Evolutionary conservation across 2,329 filamentous ascomycete species (phyloP).

Genomic region (Verticillium nonalfalfae): DNA sequence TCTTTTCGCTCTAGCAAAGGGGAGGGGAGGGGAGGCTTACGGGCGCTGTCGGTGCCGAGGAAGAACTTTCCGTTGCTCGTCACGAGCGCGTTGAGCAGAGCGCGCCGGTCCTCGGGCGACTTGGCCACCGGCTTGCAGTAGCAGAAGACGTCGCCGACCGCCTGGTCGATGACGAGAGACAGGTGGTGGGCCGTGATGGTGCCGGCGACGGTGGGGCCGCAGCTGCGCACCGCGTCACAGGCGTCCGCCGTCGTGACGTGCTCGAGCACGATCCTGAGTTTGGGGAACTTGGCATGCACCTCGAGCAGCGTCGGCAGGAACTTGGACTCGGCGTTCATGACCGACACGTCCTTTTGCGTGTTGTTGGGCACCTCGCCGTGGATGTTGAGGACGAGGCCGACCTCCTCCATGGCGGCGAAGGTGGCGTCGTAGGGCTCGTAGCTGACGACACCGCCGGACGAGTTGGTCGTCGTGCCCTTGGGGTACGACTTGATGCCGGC

Average conservation of each 20-base stretch:
- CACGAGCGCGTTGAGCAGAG: constrained; percentile 59
- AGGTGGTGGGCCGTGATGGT: constrained; percentile 63
- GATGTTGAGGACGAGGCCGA: constrained; percentile 82
- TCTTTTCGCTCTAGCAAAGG: not conserved
- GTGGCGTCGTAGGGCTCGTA: constrained; percentile 69
- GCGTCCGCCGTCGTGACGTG: constrained; percentile 85
- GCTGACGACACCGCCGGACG: constrained; percentile 61
- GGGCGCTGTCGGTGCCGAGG: constrained; percentile 67
- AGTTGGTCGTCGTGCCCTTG: constrained; percentile 58
- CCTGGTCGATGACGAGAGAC: constrained; percentile 70
- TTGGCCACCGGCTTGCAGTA: constrained; percentile 79
- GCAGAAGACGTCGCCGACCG: constrained; percentile 47
- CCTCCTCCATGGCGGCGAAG: constrained; percentile 83
- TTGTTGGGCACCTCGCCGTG: constrained; percentile 71
- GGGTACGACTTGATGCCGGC: constrained; percentile 53
- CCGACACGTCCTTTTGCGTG: constrained; percentile 35
- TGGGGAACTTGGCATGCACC: constrained; percentile 70
- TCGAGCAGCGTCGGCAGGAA: constrained; percentile 76
- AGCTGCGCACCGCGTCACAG: constrained; percentile 68
- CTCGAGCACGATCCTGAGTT: constrained; percentile 63
- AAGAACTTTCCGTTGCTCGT: constrained; percentile 62
- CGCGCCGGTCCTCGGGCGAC: constrained; percentile 60
- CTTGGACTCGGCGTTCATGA: constrained; percentile 63
- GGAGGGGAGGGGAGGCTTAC: constrained; percentile 20
- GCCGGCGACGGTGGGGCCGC: constrained; percentile 66